Percentiles rank a stretch among this genome's conserved stretches.
phyloP scores from a whole-genome alignment of 208 protist species.

The Trypanosomatidae sp. region DNA sequence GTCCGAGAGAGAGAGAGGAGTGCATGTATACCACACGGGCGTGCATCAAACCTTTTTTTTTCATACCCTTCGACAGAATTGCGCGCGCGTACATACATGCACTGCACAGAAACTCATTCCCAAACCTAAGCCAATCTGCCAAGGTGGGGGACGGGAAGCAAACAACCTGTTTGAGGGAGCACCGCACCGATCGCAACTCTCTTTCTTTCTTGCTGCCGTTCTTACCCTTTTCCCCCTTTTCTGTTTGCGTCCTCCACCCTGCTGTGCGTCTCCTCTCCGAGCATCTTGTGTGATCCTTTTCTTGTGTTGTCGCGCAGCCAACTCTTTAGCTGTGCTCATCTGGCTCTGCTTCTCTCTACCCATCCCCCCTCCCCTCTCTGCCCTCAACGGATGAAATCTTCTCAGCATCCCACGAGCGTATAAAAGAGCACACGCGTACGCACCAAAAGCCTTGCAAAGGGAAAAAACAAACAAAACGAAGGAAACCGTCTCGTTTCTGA shows the following conservation, averaged over 20 bases:
- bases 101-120: not conserved
- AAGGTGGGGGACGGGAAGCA: not conserved
- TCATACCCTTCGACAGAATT: not conserved
- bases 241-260: not conserved
- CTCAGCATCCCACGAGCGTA: not conserved
- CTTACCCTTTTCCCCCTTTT: not conserved
- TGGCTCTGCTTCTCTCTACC: not conserved
- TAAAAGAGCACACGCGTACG: not conserved
- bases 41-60: not conserved
- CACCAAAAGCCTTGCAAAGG: too few species aligned
- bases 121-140: not conserved
- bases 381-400: not conserved
- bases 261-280: not conserved
- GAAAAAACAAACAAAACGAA: not conserved
- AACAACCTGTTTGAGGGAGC: not conserved
- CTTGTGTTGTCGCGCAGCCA: not conserved
- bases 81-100: not conserved
- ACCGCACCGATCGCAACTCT: not conserved
- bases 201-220: not conserved
- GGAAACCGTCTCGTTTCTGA: too few species aligned
- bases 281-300: not conserved
- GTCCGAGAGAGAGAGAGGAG: not conserved
- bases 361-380: not conserved
- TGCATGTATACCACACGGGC: not conserved
- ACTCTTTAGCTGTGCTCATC: not conserved